phyloP scores from a whole-genome alignment of 768 basidiomycete genomes.

The Tylopilus plumbeoviolaceoides region DNA sequence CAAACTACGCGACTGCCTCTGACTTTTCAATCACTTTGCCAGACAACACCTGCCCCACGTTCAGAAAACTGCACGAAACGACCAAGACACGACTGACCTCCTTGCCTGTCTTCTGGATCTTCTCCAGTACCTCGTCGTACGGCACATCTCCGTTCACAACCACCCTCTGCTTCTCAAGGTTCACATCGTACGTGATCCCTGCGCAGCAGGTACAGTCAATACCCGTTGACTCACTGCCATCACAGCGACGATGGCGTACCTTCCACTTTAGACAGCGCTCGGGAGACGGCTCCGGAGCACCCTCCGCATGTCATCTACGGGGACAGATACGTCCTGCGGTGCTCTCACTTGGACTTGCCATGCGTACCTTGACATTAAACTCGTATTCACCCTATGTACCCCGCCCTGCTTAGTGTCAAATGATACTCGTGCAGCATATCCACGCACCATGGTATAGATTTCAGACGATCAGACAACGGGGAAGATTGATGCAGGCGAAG shows the following conservation, averaged over 20 bases:
- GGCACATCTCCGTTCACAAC: constrained; percentile 54
- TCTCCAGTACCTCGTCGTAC: constrained; percentile 64
- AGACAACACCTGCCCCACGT: constrained; percentile 37
- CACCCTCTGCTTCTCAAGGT: constrained; percentile 69
- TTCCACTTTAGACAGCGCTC: constrained; percentile 67
- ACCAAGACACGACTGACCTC: constrained; percentile 45
- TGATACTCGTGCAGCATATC: neutral
- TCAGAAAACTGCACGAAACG: neutral
- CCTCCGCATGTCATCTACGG: constrained; percentile 83
- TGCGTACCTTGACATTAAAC: constrained; percentile 76
- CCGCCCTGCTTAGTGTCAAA: constrained; percentile 1
- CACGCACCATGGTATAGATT: constrained; percentile 22
- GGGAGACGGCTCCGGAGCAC: constrained; percentile 78
- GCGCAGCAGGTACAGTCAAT: neutral
- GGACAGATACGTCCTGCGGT: neutral
- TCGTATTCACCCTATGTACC: constrained; percentile 43
- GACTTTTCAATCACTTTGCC: constrained; percentile 27
- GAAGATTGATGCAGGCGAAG: neutral
- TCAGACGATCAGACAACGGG: neutral
- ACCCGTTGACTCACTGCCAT: neutral
- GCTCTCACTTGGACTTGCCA: neutral
- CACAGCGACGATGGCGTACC: constrained; percentile 12
- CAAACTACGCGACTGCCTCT: too few relatives aligned
- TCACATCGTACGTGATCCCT: constrained; percentile 48
- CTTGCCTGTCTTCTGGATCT: constrained; percentile 91